Evolutionary conservation across 2,329 filamentous ascomycete species (phyloP).

Genomic region (Nothomitra cinnamomea): DNA sequence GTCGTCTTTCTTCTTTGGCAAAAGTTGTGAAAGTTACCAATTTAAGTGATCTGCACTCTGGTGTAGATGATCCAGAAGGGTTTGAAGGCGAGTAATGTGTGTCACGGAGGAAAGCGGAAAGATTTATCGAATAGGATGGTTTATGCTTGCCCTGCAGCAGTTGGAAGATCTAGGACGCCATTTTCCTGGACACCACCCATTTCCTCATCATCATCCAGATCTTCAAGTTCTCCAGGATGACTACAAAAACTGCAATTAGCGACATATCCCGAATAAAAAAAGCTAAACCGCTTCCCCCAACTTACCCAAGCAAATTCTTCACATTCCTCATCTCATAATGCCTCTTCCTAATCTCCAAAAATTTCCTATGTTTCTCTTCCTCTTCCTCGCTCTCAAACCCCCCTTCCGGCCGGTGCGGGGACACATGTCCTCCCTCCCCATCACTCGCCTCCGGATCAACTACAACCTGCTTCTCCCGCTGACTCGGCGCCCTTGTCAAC

Average conservation of each 20-base stretch:
- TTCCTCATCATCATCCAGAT: slow-evolving; percentile 24
- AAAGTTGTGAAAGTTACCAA: too few species aligned
- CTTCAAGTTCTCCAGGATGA: slow-evolving; percentile 23
- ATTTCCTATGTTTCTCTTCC: slow-evolving; percentile 75
- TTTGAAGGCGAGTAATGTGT: too few species aligned
- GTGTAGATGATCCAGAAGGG: too few species aligned
- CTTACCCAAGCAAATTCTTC: slow-evolving; percentile 65
- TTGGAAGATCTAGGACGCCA: neutral
- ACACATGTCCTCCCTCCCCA: slow-evolving; percentile 32
- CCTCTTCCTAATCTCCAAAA: slow-evolving; percentile 82
- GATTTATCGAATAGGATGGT: too few species aligned
- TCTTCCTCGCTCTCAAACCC: slow-evolving; percentile 43
- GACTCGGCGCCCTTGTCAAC: slow-evolving; percentile 20
- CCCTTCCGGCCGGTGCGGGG: neutral
- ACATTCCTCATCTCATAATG: slow-evolving; percentile 99
- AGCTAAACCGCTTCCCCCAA: slow-evolving; percentile 9
- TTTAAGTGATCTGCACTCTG: too few species aligned
- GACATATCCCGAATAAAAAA: neutral
- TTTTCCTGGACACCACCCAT: slow-evolving; percentile 8
- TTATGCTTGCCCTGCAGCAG: neutral
- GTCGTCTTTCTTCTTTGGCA: too few species aligned
- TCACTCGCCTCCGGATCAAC: slow-evolving; percentile 38
- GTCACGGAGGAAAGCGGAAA: too few species aligned
- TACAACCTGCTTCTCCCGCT: slow-evolving; percentile 57
- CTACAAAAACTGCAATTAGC: slow-evolving; percentile 14